Percentiles rank a stretch among this genome's conserved stretches.
These are phyloP conservation scores for Chrysosphaeria jannelii DNA, from an alignment of 2,329 filamentous ascomycete species.

Conservation along the genomic window DNA sequence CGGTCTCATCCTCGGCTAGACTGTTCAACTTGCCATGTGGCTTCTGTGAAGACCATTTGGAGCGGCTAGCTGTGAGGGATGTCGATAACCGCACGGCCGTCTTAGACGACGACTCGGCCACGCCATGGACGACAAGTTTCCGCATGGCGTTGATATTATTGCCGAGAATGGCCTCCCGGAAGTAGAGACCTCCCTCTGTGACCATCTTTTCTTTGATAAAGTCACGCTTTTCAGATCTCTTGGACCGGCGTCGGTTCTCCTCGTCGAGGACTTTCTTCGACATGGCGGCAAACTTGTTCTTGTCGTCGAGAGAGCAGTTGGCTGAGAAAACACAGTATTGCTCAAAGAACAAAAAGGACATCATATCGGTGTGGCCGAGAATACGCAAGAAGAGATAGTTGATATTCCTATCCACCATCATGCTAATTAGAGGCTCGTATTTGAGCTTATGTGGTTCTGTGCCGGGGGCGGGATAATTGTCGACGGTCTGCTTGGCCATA, in stretches of 20 bases:
- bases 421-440: constrained; percentile 5
- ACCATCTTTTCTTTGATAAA: constrained; percentile 1
- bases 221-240: not conserved
- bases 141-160: constrained; percentile 6
- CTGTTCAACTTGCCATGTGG: not conserved
- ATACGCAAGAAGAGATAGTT: constrained; percentile 10
- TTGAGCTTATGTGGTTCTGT: constrained; percentile 8
- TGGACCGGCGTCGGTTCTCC: constrained; percentile 1
- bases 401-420: constrained; percentile 7
- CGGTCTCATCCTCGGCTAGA: constrained; percentile 1
- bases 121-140: constrained; percentile 7
- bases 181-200: constrained; percentile 4
- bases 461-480: constrained; percentile 6
- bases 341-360: constrained; percentile 5
- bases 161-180: constrained; percentile 7
- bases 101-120: constrained; percentile 8
- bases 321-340: constrained; percentile 5
- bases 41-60: not conserved
- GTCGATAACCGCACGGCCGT: constrained; percentile 6
- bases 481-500: constrained; percentile 3
- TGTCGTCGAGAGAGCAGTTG: constrained; percentile 5
- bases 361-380: constrained; percentile 7
- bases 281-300: constrained; percentile 5
- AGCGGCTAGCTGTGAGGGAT: constrained; percentile 1
- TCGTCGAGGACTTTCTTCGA: not conserved